Percentiles rank a stretch among this genome's conserved stretches.
Conservation (phyloP, 495 filamentous ascomycete genomes). For the Terfezia boudieri region DNA sequence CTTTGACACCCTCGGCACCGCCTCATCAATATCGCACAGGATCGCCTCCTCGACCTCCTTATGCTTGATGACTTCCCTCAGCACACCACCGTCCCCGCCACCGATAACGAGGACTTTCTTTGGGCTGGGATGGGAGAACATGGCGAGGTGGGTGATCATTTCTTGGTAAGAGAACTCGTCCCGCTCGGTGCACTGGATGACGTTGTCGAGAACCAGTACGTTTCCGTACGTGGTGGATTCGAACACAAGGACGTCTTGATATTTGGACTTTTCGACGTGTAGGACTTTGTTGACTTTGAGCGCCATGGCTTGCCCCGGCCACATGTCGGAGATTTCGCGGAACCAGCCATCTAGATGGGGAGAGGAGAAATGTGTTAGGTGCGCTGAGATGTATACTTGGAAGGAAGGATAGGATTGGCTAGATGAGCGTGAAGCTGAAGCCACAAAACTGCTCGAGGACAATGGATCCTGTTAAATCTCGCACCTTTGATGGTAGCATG, state of each 20-base stretch:
- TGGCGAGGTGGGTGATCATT: constrained; percentile 98
- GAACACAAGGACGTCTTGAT: constrained; percentile 87
- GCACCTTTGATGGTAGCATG: constrained; percentile 39
- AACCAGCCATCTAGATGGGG: constrained; percentile 80
- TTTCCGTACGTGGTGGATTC: constrained; percentile 90
- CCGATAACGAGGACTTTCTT: constrained; percentile 97
- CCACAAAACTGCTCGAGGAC: neutral
- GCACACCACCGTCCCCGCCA: constrained; percentile 87
- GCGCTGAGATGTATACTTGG: neutral
- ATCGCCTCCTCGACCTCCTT: constrained; percentile 76
- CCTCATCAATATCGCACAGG: constrained; percentile 98
- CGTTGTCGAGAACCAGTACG: constrained; percentile 95
- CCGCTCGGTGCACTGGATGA: constrained; percentile 93
- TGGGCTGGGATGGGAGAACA: constrained; percentile 95
- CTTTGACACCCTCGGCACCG: constrained; percentile 96
- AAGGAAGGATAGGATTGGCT: neutral
- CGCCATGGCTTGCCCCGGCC: constrained; percentile 98
- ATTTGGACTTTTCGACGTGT: constrained; percentile 97
- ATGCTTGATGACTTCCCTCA: constrained; percentile 97
- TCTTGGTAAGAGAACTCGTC: constrained; percentile 99
- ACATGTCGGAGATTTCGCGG: constrained; percentile 92
- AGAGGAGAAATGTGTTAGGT: neutral
- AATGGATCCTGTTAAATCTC: constrained; percentile 4
- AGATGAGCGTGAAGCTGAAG: neutral
- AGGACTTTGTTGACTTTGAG: constrained; percentile 93